phyloP scores from a whole-genome alignment of 495 filamentous ascomycete genomes.

The Xylaria castorea region DNA sequence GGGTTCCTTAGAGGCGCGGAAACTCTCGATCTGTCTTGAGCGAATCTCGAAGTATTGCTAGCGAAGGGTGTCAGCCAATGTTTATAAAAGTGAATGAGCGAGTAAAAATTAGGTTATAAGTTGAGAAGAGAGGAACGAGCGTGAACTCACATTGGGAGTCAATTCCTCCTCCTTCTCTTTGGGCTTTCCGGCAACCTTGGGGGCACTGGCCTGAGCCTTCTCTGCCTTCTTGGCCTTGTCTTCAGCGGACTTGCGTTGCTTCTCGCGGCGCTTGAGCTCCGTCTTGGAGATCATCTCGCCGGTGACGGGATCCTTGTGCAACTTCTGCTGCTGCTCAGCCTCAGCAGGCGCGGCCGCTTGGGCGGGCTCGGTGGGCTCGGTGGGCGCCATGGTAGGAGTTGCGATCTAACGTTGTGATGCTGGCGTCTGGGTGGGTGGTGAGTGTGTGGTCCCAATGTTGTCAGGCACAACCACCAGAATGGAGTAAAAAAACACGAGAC shows the following conservation, averaged over 20 bases:
- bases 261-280: conserved; percentile 94
- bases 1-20: conserved; percentile 78
- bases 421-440: background rate
- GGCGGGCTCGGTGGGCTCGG: conserved; percentile 12
- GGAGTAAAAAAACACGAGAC: conserved; percentile 9
- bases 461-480: background rate
- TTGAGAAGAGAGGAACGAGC: background rate
- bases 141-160: conserved; percentile 72
- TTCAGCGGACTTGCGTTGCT: conserved; percentile 87
- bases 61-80: background rate
- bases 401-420: background rate
- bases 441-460: background rate
- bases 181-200: conserved; percentile 69
- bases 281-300: conserved; percentile 86
- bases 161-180: conserved; percentile 70
- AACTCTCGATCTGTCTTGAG: conserved; percentile 81
- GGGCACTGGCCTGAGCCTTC: conserved; percentile 62
- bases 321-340: conserved; percentile 69
- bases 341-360: conserved; percentile 19
- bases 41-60: conserved; percentile 99
- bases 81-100: background rate
- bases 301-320: conserved; percentile 82
- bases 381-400: conserved; percentile 8
- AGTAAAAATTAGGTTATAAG: too few species aligned
- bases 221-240: conserved; percentile 64